These are phyloP conservation scores for Orbilia javanica DNA, from an alignment of 2,329 filamentous ascomycete genomes.

Conservation along the genomic window DNA sequence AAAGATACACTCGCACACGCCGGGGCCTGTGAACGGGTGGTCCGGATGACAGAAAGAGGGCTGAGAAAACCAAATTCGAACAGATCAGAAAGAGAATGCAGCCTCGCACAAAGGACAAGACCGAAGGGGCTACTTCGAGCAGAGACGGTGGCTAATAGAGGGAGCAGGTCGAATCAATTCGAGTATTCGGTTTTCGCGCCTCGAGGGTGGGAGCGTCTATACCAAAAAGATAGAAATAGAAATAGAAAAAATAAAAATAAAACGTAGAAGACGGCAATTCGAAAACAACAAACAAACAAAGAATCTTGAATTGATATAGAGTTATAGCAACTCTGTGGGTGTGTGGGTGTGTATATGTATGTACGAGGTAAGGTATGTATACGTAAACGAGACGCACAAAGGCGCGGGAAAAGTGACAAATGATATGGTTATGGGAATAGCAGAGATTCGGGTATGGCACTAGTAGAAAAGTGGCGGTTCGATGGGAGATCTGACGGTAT, in stretches of 20 bases:
- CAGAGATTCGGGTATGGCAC: slow-evolving; percentile 37
- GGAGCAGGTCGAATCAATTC: background rate
- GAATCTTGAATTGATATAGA: slow-evolving; percentile 1
- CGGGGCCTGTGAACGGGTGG: slow-evolving; percentile 41
- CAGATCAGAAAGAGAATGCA: slow-evolving; percentile 24
- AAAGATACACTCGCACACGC: slow-evolving; percentile 40
- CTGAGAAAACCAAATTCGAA: slow-evolving; percentile 30
- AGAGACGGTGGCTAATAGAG: background rate
- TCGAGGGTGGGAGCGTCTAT: slow-evolving; percentile 13
- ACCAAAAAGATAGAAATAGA: too few species aligned
- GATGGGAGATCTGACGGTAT: slow-evolving; percentile 47
- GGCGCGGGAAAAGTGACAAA: slow-evolving; percentile 55
- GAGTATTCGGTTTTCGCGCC: background rate
- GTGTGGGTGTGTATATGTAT: background rate
- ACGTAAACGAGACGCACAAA: slow-evolving; percentile 48
- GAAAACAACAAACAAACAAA: slow-evolving; percentile 37
- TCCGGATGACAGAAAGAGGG: slow-evolving; percentile 58
- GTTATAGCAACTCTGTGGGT: background rate
- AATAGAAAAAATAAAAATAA: background rate
- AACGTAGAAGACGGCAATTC: background rate
- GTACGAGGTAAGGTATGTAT: slow-evolving; percentile 20
- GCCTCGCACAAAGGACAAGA: slow-evolving; percentile 39
- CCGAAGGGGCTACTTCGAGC: slow-evolving; percentile 20
- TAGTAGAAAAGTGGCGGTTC: slow-evolving; percentile 57
- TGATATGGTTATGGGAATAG: slow-evolving; percentile 38